A percentile compares a stretch with the other conserved stretches of the same genome.
phyloP scores from a whole-genome alignment of 768 basidiomycete species.

The Lentinula sp. region DNA sequence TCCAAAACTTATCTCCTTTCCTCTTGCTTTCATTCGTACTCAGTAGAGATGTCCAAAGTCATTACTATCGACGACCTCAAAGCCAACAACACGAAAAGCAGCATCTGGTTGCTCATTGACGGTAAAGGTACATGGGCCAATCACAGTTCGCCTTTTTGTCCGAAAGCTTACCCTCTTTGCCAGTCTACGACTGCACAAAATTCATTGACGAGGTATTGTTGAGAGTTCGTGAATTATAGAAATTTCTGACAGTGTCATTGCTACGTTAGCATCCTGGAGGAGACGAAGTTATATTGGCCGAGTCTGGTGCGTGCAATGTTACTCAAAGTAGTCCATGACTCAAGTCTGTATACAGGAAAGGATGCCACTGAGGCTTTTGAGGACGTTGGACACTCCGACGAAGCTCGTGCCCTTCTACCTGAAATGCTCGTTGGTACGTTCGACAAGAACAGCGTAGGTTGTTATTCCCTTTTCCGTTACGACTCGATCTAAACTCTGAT shows the following conservation, averaged over 20 bases:
- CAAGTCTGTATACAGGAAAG: slow-evolving; percentile 48
- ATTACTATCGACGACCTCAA: slow-evolving; percentile 75
- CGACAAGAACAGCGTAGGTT: slow-evolving; percentile 59
- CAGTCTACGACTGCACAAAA: slow-evolving; percentile 90
- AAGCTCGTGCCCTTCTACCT: slow-evolving; percentile 82
- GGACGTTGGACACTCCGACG: slow-evolving; percentile 98
- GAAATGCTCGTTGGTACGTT: slow-evolving; percentile 81
- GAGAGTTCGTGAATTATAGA: slow-evolving; percentile 8
- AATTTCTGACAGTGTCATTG: neutral
- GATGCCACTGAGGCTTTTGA: slow-evolving; percentile 99
- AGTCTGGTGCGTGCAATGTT: slow-evolving; percentile 62
- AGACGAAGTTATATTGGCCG: slow-evolving; percentile 94
- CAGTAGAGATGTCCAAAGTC: slow-evolving; percentile 45
- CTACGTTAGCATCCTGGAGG: slow-evolving; percentile 83
- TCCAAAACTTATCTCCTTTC: slow-evolving; percentile 14
- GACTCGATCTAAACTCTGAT: slow-evolving; percentile 2
- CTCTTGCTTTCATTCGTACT: slow-evolving; percentile 2
- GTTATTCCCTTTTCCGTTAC: slow-evolving; percentile 6
- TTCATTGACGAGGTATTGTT: slow-evolving; percentile 85
- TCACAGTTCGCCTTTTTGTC: slow-evolving; percentile 26
- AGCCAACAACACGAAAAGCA: slow-evolving; percentile 66
- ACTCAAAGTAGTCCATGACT: neutral
- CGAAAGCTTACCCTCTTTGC: slow-evolving; percentile 13
- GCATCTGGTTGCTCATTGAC: slow-evolving; percentile 76
- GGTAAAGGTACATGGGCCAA: slow-evolving; percentile 65